Base-by-base conservation (phyloP, 2,329 filamentous ascomycete species). In the Zopfia rhizophila region DNA sequence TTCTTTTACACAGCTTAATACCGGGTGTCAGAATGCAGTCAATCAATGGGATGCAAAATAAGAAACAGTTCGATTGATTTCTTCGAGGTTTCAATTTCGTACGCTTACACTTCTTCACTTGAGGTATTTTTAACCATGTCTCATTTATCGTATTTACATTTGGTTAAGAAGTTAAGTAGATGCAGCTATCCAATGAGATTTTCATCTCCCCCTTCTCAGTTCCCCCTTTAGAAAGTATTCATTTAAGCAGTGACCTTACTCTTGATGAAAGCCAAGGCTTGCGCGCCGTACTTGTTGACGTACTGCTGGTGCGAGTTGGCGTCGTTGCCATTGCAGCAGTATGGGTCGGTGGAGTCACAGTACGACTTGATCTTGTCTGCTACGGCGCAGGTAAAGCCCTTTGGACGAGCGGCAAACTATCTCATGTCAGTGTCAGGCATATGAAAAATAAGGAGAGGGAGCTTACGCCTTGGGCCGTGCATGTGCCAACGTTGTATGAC, bases 271-370 rank as follows among this genome's bases (percentile, higher is more conserved):
- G 73, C 54, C 28, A 87, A 63, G 1, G 84, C 85, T 57, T 84
- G 73, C 5, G 75, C 63, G 1, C 84, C 84, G 49, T 88, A 88
- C 56, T 82, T 81, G 50, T 64, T 71, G 2, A 81, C 83, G 48
- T 88, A 88, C 37, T 82, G 78, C 64, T 86, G 81, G 66, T 87
- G 85, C 5, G 79, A 76, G 57, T 80, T 79, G 18, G 78, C 75
- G 48, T 87, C 76, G 57, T 78, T 84, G 36, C 85, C 85, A 29
- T 80, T 84, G 69, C 83, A 88, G 77, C 85, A 88, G 72, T 85
- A 87, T 0, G 84, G 84, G 53, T 88, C 85, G 3, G 79, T 61
- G 4, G 78, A 72, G 56, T 88, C 85, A 66, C 85, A 88, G 75
- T 87, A 88, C 4, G 82, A 83, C 70, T 85, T 74, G 56, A 87